Base-by-base conservation (phyloP, 108 stramenopile genomes). In the Cylindrotheca closterium region DNA sequence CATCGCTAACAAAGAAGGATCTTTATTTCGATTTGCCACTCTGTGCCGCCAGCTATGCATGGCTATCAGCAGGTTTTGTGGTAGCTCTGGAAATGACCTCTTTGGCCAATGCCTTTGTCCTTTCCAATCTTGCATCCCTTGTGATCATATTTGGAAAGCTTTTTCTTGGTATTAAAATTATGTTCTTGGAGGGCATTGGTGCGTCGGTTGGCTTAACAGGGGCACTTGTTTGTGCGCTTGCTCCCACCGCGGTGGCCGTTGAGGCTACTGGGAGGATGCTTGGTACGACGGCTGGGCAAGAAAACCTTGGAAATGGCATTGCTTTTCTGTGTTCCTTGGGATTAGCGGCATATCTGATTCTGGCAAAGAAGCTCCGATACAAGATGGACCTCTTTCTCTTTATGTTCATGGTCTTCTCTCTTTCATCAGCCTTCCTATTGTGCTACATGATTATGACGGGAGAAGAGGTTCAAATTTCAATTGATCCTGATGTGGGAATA, bases 341-440 rank as follows among this genome's bases (percentile, higher is more conserved):
- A 27, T 46, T 29, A 3, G 71, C 76, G 1, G 22, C 47, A 0
- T 81, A 81, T 60, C 50, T 81, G 5, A 48, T 58, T 0, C 47
- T 77, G 8, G 79, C 79, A 24, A 75, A 75, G 52, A 64, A 62
- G 8, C 37, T 81, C 15, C 58, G 79, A 32, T 30, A 67, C 21
- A 47, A 45, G 24, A 52, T 71, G 12, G 70, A 77, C 60, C 63
- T 81, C 1, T 68, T 75, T 33, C 51, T 77, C 28, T 81, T 81
- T 58, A 81, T 81, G 79, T 72, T 73, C 30, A 42, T 70, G n/a
- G 65, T 81, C 22, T 73, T 81, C 60, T 3, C 42, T 0, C 33
- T 68, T 5, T 25, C 60, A 3, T 69, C 75, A 0, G 28, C 70
- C 21, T 45, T 63, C 22, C n/a, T 69, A 53, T 50, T 81, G 19